phyloP scores from a whole-genome alignment of 1,284 basidiomycete species.

The Bothia castanella region DNA sequence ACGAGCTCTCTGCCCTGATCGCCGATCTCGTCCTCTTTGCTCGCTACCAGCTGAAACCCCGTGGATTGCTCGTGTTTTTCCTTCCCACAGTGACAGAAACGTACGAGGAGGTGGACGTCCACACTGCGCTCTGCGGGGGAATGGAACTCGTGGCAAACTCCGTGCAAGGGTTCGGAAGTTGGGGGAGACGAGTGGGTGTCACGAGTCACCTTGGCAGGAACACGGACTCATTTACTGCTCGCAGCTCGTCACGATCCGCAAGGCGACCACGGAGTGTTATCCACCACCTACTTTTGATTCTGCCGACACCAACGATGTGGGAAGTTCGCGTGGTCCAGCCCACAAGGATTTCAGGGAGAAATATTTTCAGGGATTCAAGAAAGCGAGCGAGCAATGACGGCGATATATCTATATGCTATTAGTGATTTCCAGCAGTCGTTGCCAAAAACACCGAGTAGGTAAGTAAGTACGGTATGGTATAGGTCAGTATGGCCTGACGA shows the following conservation, averaged over 20 bases:
- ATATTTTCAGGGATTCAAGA: conserved; percentile 75
- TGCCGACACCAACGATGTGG: conserved; percentile 17
- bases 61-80: conserved; percentile 92
- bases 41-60: conserved; percentile 80
- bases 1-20: conserved; percentile 86
- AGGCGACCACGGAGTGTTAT: conserved; percentile 50
- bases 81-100: conserved; percentile 90
- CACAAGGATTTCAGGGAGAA: conserved; percentile 78
- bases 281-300: conserved; percentile 49
- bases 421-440: too few species aligned
- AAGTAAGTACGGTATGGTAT: conserved; percentile 6
- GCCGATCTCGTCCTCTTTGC: conserved; percentile 81
- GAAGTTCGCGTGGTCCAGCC: conserved; percentile 52
- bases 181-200: conserved; percentile 81
- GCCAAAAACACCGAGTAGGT: too few species aligned
- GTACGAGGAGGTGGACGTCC: conserved; percentile 82
- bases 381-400: conserved; percentile 21
- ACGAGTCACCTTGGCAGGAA: background rate
- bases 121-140: conserved; percentile 71
- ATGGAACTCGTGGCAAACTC: conserved; percentile 89
- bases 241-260: conserved; percentile 87
- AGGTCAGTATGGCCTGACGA: conserved; percentile 7
- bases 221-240: conserved; percentile 2
- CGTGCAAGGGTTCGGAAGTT: conserved; percentile 91
- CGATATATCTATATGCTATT: too few species aligned